These are phyloP conservation scores for Phyllosticta citriasiana DNA, from an alignment of 2,329 filamentous ascomycete genomes.

Conservation along the genomic window DNA sequence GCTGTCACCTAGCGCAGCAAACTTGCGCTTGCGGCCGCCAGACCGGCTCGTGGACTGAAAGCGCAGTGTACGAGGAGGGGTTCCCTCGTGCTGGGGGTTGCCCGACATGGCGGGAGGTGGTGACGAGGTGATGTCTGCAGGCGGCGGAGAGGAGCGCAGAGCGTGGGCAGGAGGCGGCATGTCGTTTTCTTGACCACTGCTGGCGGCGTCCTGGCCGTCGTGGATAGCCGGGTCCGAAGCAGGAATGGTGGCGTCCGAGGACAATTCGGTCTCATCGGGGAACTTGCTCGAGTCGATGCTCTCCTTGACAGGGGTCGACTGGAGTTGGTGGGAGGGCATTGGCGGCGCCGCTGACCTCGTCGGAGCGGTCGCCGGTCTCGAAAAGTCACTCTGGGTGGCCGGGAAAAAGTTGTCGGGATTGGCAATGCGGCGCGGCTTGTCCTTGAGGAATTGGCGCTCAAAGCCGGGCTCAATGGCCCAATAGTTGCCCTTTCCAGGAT, in stretches of 20 bases:
- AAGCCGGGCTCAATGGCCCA: conserved; percentile 89
- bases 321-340: conserved; percentile 1
- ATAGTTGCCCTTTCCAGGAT: conserved; percentile 95
- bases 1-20: conserved; percentile 77
- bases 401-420: conserved; percentile 29
- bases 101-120: conserved; percentile 74
- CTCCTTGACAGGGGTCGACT: conserved; percentile 24
- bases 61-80: conserved; percentile 61
- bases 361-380: conserved; percentile 28
- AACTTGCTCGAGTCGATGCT: conserved; percentile 41
- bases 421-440: conserved; percentile 58
- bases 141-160: conserved; percentile 59
- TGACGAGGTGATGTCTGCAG: conserved; percentile 73
- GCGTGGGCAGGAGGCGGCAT: conserved; percentile 34
- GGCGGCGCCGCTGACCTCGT: conserved; percentile 15
- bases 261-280: conserved; percentile 40
- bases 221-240: conserved; percentile 41
- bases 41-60: conserved; percentile 53
- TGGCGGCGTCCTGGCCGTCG: conserved; percentile 34
- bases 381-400: conserved; percentile 21
- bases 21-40: conserved; percentile 65
- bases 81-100: conserved; percentile 50
- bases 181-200: conserved; percentile 16
- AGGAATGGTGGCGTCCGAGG: conserved; percentile 43
- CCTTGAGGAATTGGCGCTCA: conserved; percentile 81